These are phyloP conservation scores for Hypomontagnella submonticulosa DNA, from an alignment of 495 filamentous ascomycete species.

Conservation along the genomic window DNA sequence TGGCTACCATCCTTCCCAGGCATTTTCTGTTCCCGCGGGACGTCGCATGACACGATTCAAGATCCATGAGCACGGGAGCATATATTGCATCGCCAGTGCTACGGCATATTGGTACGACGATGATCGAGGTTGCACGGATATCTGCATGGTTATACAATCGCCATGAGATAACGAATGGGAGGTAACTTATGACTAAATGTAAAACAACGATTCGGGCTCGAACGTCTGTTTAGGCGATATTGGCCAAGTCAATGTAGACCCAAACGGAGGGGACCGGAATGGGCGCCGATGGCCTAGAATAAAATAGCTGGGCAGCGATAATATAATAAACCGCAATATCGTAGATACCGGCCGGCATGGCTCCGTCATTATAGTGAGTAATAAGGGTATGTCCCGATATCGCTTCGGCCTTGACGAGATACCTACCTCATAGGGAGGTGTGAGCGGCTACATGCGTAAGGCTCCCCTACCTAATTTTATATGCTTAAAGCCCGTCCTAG, in stretches of 20 bases:
- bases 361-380: background rate
- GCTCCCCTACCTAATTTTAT: background rate
- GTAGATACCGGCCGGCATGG: background rate
- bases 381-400: slow-evolving; percentile 9
- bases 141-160: slow-evolving; percentile 6
- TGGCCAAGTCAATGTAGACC: slow-evolving; percentile 4
- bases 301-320: background rate
- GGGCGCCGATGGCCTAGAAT: background rate
- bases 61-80: slow-evolving; percentile 13
- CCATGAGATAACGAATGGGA: slow-evolving; percentile 5
- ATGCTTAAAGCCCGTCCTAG: background rate
- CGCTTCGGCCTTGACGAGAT: slow-evolving; percentile 7
- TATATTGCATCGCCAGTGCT: slow-evolving; percentile 4
- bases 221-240: background rate
- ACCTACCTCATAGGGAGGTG: slow-evolving; percentile 11
- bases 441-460: slow-evolving; percentile 10
- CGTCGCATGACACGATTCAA: slow-evolving; percentile 5
- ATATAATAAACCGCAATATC: background rate
- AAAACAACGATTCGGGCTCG: slow-evolving; percentile 1
- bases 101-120: slow-evolving; percentile 4
- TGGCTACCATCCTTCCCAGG: too few relatives aligned
- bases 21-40: background rate
- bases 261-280: slow-evolving; percentile 5
- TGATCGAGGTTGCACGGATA: slow-evolving; percentile 9
- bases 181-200: slow-evolving; percentile 3